A percentile compares a stretch with the other conserved stretches of the same genome.
Evolutionary conservation across 352 stramenopile genomes (phyloP).

Genomic region (Pythium brachiatum): DNA sequence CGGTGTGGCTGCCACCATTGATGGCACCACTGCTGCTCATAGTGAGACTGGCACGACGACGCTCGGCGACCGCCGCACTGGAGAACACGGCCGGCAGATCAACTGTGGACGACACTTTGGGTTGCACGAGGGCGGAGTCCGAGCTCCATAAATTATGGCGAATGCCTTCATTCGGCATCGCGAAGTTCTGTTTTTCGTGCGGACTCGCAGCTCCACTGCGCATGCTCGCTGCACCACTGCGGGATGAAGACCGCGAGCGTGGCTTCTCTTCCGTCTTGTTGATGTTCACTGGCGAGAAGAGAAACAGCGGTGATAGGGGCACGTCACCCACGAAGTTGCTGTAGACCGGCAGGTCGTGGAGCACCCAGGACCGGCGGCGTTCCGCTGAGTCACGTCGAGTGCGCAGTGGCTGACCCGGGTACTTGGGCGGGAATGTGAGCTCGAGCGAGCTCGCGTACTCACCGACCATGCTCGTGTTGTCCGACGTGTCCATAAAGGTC

Average conservation of each 20-base stretch:
- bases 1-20: not conserved
- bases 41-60: conserved; percentile 20
- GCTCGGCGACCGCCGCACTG: conserved; percentile 17
- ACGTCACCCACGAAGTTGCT: conserved; percentile 4
- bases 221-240: not conserved
- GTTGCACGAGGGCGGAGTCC: not conserved
- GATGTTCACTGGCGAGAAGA: conserved; percentile 27
- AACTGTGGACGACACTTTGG: not conserved
- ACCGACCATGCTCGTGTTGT: not conserved
- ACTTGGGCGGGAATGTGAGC: conserved; percentile 18
- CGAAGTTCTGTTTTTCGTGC: not conserved
- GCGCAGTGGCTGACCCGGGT: not conserved
- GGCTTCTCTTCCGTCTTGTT: not conserved
- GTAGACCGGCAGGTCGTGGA: conserved; percentile 8
- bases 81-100: conserved; percentile 12
- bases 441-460: conserved; percentile 13
- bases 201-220: not conserved
- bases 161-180: conserved; percentile 23
- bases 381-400: conserved; percentile 14
- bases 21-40: conserved; percentile 2
- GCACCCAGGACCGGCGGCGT: conserved; percentile 14
- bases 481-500: conserved; percentile 12
- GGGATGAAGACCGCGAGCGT: conserved; percentile 2
- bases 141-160: conserved; percentile 23
- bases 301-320: conserved; percentile 10